Evolutionary conservation across 331 rosid genomes (phyloP), one percentile per base, ranked within the genome.

Genomic region (Pyracantha coccinea): DNA sequence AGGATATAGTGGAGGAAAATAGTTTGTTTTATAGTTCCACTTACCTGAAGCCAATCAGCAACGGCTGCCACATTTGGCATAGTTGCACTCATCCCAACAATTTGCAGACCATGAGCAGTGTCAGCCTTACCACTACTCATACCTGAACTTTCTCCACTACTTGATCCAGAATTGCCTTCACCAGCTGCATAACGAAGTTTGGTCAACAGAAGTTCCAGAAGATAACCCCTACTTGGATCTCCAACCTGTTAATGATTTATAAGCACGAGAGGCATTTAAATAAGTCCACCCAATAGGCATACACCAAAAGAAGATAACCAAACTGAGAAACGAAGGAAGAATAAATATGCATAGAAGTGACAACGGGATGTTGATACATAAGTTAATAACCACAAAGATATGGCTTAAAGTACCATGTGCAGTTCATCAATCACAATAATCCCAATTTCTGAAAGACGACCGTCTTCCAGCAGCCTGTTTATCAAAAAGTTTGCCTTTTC

Each of bases 11-110:
- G 47, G 47, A 41, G 47, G 47, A 41, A 10, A 35, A 69, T 15
- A 35, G 41, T 29, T 15, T 41, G 27, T 29, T 55, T 17, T 45
- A 70, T 41, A 8, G 59, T 54, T 65, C 66, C 41, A 62, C 96
- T 85, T 82, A 92, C 99, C 86, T 88, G 93, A 84, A 94, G 99
- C 99, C 99, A 94, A 73, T 94, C 95, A 74, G 99, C 97, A 82
- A 94, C 97, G 59, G 96, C 96, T 52, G 91, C 96, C 68, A 94
- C 97, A 71, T 94, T 94, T 68, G 99, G 99, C 99, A 94, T 94
- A 76, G 99, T 94, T 47, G 99, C 99, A 82, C 99, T 94, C 99
- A 94, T 92, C 71, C 99, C 99, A 68, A 94, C 97, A 82, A 94
- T 90, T 83, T 94, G 99, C 83, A 94, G 83, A 75, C 96, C 96